A percentile compares a stretch with the other conserved stretches of the same genome.
phyloP scores from a whole-genome alignment of 192 early-diverging fungal genomes.

The Coemansia reversa region DNA sequence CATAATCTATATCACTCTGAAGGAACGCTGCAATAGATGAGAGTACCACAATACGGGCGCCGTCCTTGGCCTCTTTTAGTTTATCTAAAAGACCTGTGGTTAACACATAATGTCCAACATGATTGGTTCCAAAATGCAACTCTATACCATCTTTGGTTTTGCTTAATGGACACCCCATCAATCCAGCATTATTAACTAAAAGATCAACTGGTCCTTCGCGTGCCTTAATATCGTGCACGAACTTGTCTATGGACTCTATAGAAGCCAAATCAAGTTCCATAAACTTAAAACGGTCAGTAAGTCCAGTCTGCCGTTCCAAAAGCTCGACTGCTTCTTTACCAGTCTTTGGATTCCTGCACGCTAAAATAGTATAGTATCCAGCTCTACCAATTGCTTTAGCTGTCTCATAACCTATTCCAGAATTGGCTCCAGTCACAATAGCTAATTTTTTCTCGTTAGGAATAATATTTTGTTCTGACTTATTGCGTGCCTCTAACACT shows the following conservation, averaged over 20 bases:
- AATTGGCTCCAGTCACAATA: slow-evolving; percentile 59
- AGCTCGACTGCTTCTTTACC: slow-evolving; percentile 38
- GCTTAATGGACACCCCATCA: slow-evolving; percentile 60
- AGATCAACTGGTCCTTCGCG: slow-evolving; percentile 27
- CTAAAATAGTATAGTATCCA: slow-evolving; percentile 56
- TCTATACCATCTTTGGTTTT: slow-evolving; percentile 64
- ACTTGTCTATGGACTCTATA: slow-evolving; percentile 39
- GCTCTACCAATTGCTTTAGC: slow-evolving; percentile 59
- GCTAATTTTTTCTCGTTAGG: slow-evolving; percentile 35
- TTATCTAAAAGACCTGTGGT: slow-evolving; percentile 30
- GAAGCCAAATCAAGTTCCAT: slow-evolving; percentile 57
- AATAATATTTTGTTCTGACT: neutral
- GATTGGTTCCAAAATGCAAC: slow-evolving; percentile 66
- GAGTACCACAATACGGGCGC: slow-evolving; percentile 33
- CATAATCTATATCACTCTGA: slow-evolving; percentile 21
- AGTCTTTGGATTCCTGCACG: slow-evolving; percentile 25
- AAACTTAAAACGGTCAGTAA: slow-evolving; percentile 31
- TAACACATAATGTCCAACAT: slow-evolving; percentile 57
- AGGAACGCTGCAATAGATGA: slow-evolving; percentile 42
- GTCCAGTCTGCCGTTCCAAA: slow-evolving; percentile 41
- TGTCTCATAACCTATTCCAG: slow-evolving; percentile 61
- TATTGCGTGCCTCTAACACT: slow-evolving; percentile 16
- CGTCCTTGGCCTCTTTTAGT: slow-evolving; percentile 22
- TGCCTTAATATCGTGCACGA: slow-evolving; percentile 38
- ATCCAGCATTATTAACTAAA: slow-evolving; percentile 55